These are phyloP conservation scores for Talaromyces sp. DNA, from an alignment of 2,329 filamentous ascomycete genomes.

Conservation along the genomic window DNA sequence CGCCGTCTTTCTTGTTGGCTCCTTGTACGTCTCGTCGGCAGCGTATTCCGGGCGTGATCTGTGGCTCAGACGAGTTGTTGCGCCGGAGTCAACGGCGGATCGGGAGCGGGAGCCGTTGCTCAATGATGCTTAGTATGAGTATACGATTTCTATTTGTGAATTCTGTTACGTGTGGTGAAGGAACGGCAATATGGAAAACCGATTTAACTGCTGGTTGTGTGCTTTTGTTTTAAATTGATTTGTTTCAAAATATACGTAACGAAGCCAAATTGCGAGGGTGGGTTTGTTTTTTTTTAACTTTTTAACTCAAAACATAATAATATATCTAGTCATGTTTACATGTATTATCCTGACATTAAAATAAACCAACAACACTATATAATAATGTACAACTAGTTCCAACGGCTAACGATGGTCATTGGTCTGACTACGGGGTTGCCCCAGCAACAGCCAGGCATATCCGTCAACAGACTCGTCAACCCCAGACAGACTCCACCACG, in stretches of 20 bases:
- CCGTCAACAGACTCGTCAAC: slow-evolving; percentile 2
- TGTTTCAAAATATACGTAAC: not conserved
- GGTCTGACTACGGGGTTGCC: not conserved
- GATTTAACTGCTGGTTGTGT: not conserved
- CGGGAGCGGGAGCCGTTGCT: slow-evolving; percentile 53
- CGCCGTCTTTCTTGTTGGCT: slow-evolving; percentile 65
- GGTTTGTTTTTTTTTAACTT: too few relatives aligned
- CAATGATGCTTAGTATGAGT: slow-evolving; percentile 31
- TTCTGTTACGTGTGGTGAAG: not conserved
- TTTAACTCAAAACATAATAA: too few relatives aligned
- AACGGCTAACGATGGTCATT: too few relatives aligned
- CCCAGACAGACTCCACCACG: not conserved
- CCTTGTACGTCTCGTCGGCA: slow-evolving; percentile 43
- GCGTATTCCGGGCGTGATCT: slow-evolving; percentile 33
- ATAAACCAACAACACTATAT: too few relatives aligned
- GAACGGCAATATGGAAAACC: not conserved
- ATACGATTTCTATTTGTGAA: not conserved
- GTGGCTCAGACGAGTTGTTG: slow-evolving; percentile 28
- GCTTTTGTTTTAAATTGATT: not conserved
- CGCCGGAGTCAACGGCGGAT: slow-evolving; percentile 42
- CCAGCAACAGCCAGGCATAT: slow-evolving; percentile 1
- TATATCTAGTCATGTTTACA: too few relatives aligned
- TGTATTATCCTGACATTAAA: too few relatives aligned
- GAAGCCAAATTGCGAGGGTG: not conserved
- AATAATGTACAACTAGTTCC: too few relatives aligned